Evolutionary conservation across 73 alveolate species (phyloP), one percentile per base, ranked within the genome.

Genomic region (Paramecium pentaurelia): DNA sequence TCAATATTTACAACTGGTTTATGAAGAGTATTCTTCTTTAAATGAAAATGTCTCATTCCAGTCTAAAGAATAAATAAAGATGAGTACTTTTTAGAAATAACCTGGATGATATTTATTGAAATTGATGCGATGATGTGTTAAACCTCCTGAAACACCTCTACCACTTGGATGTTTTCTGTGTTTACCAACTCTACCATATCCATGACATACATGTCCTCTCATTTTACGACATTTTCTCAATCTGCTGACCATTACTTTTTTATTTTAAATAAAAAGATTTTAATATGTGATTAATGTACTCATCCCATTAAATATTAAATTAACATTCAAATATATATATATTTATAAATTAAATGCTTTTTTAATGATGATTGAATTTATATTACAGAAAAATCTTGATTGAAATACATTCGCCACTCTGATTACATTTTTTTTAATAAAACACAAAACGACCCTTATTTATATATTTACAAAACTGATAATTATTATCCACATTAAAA

Each of bases 21-120:
- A 92, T 40, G 91, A 92, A 96, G 96, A 86, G 95, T 95, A 95
- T 98, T 98, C 97, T 97, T 98, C 96, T 95, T 94, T 71, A 95
- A 93, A 96, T 98, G 99, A 98, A 97, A 98, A 93, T 95, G 98
- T 93, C 99, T 96, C 99, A 97, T 97, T 36, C 99, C 99, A 28
- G 40, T 58, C 93, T 87, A 36, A n/a, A 36, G 4, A 9, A 64
- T 22, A 10, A 3, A 9, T 8, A 64, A 6, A 9, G 4, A 45
- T 80, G 10, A n/a, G 25, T 30, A 93, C 98, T 98, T 98, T 98
- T 83, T 99, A 99, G 94, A 98, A 96, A 97, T 98, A 97, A 45
- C 99, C 99, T 73, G 99, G 99, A 95, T 98, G 99, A 95, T 95
- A 96, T 93, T 80, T 93, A 86, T 95, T 96, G 92, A 95, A 70